Conservation (phyloP, 352 stramenopile species). For the Phytopythium mirpurense region DNA sequence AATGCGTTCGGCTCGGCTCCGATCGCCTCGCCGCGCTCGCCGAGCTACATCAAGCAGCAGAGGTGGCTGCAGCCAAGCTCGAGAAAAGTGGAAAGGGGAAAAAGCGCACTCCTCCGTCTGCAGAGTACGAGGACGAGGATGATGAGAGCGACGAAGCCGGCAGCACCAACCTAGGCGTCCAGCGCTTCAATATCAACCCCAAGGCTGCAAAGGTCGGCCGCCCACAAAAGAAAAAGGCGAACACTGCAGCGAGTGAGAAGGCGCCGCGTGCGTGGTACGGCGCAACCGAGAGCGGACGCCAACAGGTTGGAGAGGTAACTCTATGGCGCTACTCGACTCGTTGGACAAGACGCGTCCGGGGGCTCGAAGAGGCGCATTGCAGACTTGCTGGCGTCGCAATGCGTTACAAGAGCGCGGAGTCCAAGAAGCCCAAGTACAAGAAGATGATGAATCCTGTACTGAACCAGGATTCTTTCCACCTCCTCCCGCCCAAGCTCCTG, state of each 20-base stretch:
- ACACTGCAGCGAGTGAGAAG: neutral
- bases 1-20: no score
- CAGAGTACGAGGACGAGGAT: no score
- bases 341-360: slow-evolving; percentile 4
- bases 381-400: slow-evolving; percentile 2
- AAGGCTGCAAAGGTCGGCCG: no score
- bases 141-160: no score
- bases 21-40: no score
- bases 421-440: slow-evolving; percentile 8
- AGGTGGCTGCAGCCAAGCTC: no score
- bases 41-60: no score
- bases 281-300: neutral
- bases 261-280: slow-evolving; percentile 6
- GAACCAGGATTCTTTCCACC: slow-evolving; percentile 14
- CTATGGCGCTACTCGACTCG: slow-evolving; percentile 8
- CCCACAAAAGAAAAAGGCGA: no score
- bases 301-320: slow-evolving; percentile 5
- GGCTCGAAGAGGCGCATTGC: neutral
- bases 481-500: slow-evolving; percentile 11
- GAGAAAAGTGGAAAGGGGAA: no score
- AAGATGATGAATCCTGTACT: slow-evolving; percentile 13
- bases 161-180: no score
- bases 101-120: no score
- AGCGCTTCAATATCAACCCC: no score
- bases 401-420: neutral